phyloP scores from a whole-genome alignment of 805 yeast genomes.

The Candida caryicola region DNA sequence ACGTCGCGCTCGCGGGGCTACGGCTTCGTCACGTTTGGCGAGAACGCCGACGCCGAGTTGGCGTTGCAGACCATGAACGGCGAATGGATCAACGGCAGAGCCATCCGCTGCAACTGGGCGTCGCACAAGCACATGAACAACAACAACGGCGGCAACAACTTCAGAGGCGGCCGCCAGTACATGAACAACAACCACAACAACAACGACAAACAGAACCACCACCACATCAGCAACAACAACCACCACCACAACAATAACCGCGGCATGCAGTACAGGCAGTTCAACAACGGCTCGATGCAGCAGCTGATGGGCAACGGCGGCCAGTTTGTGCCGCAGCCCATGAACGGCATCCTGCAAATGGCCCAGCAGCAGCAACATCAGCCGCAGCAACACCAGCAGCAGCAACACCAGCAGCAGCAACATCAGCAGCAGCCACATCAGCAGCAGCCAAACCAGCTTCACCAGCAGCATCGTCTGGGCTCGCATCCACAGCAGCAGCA shows the following conservation, averaged over 20 bases:
- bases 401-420: neutral
- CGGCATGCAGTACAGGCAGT: conserved; percentile 12
- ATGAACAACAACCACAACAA: conserved; percentile 8
- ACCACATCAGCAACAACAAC: conserved; percentile 2
- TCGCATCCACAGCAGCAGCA: conserved; percentile 5
- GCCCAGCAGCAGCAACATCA: neutral
- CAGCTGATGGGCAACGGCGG: conserved; percentile 5
- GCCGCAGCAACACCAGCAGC: conserved; percentile 1
- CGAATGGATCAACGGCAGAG: conserved; percentile 64
- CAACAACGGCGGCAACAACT: conserved; percentile 4
- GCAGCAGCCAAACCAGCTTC: conserved; percentile 1
- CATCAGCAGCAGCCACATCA: conserved; percentile 4
- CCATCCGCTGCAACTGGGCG: conserved; percentile 87
- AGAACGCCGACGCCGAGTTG: conserved; percentile 64
- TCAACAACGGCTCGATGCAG: conserved; percentile 12
- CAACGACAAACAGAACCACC: conserved; percentile 7
- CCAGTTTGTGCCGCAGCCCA: neutral
- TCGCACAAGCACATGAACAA: conserved; percentile 52
- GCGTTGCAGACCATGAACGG: conserved; percentile 79
- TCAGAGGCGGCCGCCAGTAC: no score
- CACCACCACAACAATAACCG: conserved; percentile 4
- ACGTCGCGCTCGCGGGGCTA: conserved; percentile 89
- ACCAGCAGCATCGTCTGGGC: conserved; percentile 1
- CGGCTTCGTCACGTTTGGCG: conserved; percentile 79
- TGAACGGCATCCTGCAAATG: neutral